phyloP scores from a whole-genome alignment of 257 asterid species.

The Solanum habrochaites region DNA sequence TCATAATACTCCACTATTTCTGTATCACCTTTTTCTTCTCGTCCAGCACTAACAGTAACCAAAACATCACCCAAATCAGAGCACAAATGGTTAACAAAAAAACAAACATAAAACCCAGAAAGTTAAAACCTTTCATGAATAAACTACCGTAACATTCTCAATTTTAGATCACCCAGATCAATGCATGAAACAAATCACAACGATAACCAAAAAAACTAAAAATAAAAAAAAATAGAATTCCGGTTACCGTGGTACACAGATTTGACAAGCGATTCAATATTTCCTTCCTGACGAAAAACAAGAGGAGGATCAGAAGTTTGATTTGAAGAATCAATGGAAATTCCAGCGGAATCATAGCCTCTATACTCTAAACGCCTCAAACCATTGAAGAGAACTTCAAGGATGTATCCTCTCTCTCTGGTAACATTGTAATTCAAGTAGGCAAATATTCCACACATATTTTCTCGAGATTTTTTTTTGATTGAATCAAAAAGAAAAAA shows the following conservation, averaged over 20 bases:
- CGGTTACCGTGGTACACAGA: constrained; percentile 59
- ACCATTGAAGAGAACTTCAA: constrained; percentile 74
- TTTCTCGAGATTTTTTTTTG: not conserved
- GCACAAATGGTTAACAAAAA: not conserved
- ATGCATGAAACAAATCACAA: not conserved
- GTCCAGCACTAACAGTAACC: not conserved
- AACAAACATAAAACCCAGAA: not conserved
- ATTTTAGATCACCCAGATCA: not conserved
- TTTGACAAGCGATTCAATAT: constrained; percentile 76
- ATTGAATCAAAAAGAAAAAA: not conserved
- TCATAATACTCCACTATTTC: not conserved
- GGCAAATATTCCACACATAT: constrained; percentile 87
- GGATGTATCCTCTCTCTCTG: constrained; percentile 65
- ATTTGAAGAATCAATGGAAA: constrained; percentile 35
- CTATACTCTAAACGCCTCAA: constrained; percentile 94
- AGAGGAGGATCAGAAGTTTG: constrained; percentile 25
- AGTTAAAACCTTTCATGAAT: not conserved
- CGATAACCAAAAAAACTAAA: not conserved
- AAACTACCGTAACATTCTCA: not conserved
- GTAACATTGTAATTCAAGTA: constrained; percentile 66
- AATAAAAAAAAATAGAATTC: not conserved
- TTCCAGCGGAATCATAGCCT: constrained; percentile 95
- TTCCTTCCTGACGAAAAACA: constrained; percentile 73
- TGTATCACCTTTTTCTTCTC: not conserved
- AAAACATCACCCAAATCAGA: not conserved